Evolutionary conservation across 805 yeast species (phyloP).

Genomic region (Phaffomyces thermotolerans): DNA sequence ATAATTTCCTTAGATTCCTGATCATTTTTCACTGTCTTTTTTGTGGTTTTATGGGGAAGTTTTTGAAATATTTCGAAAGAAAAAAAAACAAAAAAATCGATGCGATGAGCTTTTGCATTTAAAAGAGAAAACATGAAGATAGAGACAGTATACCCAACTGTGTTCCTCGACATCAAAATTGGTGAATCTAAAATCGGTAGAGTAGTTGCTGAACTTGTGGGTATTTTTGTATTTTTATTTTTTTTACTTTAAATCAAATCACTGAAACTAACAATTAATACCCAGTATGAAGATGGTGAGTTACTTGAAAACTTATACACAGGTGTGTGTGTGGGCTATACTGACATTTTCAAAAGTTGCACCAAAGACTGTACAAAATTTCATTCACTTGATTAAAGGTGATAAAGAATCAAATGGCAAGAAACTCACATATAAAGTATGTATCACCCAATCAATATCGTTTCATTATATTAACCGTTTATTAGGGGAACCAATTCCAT

Average conservation of each 20-base stretch:
- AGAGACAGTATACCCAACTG: constrained; percentile 10
- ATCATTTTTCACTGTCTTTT: not conserved
- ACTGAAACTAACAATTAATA: not conserved
- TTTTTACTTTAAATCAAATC: too few species aligned
- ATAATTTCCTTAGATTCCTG: not conserved
- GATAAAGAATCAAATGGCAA: constrained; percentile 22
- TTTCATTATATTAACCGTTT: not conserved
- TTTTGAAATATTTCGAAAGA: not conserved
- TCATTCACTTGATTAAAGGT: constrained; percentile 38
- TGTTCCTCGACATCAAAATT: constrained; percentile 47
- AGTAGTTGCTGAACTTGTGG: constrained; percentile 47
- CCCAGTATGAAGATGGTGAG: constrained; percentile 4
- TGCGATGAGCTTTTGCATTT: not conserved
- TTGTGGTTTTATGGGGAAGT: not conserved
- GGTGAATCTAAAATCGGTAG: constrained; percentile 42
- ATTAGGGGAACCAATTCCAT: constrained; percentile 42
- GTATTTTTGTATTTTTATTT: too few species aligned
- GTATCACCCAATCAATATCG: too few species aligned
- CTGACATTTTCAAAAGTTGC: constrained; percentile 30
- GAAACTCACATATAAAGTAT: constrained; percentile 28
- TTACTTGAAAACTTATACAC: not conserved
- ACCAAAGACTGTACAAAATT: constrained; percentile 49
- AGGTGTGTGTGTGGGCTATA: too few species aligned
- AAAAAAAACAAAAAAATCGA: not conserved
- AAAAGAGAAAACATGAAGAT: constrained; percentile 5